phyloP scores from a whole-genome alignment of 2,329 filamentous ascomycete species.

The Phialemoniopsis sp. region DNA sequence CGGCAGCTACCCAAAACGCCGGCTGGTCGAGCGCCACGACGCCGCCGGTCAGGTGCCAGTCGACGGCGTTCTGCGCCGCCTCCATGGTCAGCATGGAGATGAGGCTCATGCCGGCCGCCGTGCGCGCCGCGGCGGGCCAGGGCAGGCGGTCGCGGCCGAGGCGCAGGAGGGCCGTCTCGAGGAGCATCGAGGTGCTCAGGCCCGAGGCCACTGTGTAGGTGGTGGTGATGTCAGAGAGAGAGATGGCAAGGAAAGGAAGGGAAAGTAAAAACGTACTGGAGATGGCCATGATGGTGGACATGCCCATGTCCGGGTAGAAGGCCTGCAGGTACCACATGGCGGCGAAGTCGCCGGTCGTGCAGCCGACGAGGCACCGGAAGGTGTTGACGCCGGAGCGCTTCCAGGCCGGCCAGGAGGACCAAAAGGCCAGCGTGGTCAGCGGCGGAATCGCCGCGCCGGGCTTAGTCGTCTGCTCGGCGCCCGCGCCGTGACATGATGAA shows the following conservation, averaged over 20 bases:
- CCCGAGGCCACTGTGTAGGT: conserved; percentile 41
- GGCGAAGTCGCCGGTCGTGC: conserved; percentile 51
- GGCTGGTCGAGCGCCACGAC: conserved; percentile 39
- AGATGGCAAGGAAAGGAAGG: no score
- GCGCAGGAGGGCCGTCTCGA: conserved; percentile 48
- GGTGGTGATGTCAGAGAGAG: neutral
- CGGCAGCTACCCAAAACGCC: conserved; percentile 47
- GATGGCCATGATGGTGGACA: conserved; percentile 44
- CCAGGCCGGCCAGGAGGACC: conserved; percentile 33
- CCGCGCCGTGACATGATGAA: no score
- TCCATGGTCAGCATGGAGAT: conserved; percentile 59
- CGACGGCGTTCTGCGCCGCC: conserved; percentile 47
- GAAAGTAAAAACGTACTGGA: conserved; percentile 33
- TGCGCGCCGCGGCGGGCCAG: conserved; percentile 41
- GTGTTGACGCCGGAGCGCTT: conserved; percentile 49
- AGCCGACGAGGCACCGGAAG: conserved; percentile 49
- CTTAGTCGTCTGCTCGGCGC: no score
- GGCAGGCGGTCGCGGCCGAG: conserved; percentile 41
- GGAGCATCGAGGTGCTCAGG: conserved; percentile 43
- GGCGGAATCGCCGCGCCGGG: neutral
- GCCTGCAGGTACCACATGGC: conserved; percentile 51
- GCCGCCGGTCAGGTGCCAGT: conserved; percentile 51
- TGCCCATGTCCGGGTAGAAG: conserved; percentile 38
- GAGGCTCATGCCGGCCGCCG: conserved; percentile 54
- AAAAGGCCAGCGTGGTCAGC: conserved; percentile 17